A percentile compares a stretch with the other conserved stretches of the same genome.
phyloP scores from a whole-genome alignment of 495 filamentous ascomycete species.

The Penicillium verhagenii region DNA sequence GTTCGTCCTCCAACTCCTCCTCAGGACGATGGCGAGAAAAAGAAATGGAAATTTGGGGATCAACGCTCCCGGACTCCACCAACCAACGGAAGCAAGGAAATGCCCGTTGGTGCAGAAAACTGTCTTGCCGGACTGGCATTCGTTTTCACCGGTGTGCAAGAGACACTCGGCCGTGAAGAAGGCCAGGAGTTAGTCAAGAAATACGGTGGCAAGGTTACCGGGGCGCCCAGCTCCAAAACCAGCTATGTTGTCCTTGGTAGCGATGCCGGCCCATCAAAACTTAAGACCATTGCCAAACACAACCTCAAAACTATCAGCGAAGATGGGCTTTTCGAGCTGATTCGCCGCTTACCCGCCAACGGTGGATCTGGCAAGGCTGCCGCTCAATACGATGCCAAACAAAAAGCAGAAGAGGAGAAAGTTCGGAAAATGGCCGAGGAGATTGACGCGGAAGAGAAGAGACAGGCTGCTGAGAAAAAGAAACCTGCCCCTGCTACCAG shows the following conservation, averaged over 20 bases:
- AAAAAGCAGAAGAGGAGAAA: constrained; percentile 75
- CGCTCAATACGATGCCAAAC: constrained; percentile 76
- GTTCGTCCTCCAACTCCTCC: constrained; percentile 82
- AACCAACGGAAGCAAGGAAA: constrained; percentile 61
- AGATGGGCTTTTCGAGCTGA: constrained; percentile 85
- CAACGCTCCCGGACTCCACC: constrained; percentile 58
- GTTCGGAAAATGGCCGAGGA: constrained; percentile 72
- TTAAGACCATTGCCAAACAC: constrained; percentile 76
- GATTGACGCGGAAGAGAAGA: constrained; percentile 66
- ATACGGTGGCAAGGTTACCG: constrained; percentile 87
- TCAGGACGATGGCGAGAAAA: constrained; percentile 51
- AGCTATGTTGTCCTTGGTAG: constrained; percentile 87
- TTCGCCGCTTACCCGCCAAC: constrained; percentile 76
- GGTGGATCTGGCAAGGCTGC: constrained; percentile 88
- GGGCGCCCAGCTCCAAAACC: constrained; percentile 85
- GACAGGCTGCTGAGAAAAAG: constrained; percentile 51
- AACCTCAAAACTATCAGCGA: constrained; percentile 90
- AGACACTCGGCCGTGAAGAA: constrained; percentile 77
- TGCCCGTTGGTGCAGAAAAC: constrained; percentile 82
- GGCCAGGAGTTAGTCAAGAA: constrained; percentile 84
- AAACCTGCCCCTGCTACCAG: constrained; percentile 33
- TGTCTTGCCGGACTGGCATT: constrained; percentile 92
- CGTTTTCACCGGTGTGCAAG: constrained; percentile 91
- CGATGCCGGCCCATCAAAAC: constrained; percentile 91
- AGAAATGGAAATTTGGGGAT: constrained; percentile 70